Percentiles rank a stretch among this genome's conserved stretches.
These are phyloP conservation scores for Ophiostoma triangulosporum DNA, from an alignment of 2,329 filamentous ascomycete species.

Conservation along the genomic window DNA sequence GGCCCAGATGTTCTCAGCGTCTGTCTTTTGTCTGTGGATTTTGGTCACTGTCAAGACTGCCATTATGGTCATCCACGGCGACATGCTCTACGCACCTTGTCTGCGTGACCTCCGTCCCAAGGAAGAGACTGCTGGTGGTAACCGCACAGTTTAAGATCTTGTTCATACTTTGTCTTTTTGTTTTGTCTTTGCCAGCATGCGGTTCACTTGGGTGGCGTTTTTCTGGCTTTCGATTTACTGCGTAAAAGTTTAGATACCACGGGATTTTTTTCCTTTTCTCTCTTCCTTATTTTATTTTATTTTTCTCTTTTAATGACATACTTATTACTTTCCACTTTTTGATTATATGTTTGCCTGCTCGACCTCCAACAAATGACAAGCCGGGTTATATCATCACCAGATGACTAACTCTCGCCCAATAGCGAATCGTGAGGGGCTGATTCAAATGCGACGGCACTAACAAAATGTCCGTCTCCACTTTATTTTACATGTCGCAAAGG, in stretches of 20 bases:
- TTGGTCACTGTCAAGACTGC: constrained; percentile 27
- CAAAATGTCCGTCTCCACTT: not conserved
- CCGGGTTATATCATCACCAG: not conserved
- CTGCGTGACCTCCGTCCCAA: constrained; percentile 20
- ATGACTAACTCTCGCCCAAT: not conserved
- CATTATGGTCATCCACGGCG: constrained; percentile 24
- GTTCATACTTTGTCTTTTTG: not conserved
- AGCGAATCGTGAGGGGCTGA: constrained; percentile 6
- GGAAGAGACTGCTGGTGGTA: constrained; percentile 4
- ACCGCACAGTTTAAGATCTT: constrained; percentile 7
- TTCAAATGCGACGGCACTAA: not conserved
- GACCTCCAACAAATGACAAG: not conserved
- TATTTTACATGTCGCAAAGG: not conserved
- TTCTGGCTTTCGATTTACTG: not conserved
- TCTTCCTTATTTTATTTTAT: not conserved
- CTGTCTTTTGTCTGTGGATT: constrained; percentile 29
- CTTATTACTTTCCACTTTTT: not conserved
- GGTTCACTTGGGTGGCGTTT: not conserved
- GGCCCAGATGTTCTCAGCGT: constrained; percentile 25
- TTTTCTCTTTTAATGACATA: not conserved
- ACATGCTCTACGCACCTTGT: constrained; percentile 33
- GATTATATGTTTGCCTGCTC: no score
- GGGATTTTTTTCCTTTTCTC: not conserved
- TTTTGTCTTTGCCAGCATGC: not conserved
- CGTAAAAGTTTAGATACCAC: not conserved